phyloP scores from a whole-genome alignment of 352 stramenopile species.

The Globisporangium ultimum region DNA sequence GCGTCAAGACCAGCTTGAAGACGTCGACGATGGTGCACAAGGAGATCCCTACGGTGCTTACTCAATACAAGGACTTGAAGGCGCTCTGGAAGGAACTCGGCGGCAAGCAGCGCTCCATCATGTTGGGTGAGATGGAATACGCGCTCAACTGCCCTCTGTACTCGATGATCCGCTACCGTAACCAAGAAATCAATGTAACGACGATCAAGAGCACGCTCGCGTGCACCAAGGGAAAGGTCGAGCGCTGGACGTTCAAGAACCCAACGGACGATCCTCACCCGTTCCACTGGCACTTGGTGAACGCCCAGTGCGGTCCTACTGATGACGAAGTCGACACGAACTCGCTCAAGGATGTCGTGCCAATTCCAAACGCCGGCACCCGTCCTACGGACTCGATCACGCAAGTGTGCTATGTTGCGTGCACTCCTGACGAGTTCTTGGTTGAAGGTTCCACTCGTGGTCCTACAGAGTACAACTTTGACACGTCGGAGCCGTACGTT shows the following conservation, averaged over 20 bases:
- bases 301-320: slow-evolving; percentile 59
- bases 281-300: slow-evolving; percentile 78
- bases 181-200: slow-evolving; percentile 50
- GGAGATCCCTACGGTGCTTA: slow-evolving; percentile 33
- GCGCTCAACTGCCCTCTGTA: slow-evolving; percentile 31
- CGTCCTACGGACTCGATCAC: slow-evolving; percentile 38
- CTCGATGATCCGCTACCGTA: slow-evolving; percentile 46
- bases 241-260: slow-evolving; percentile 81
- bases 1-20: slow-evolving; percentile 32
- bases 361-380: slow-evolving; percentile 57
- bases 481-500: slow-evolving; percentile 69
- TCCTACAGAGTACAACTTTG: slow-evolving; percentile 60
- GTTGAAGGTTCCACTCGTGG: slow-evolving; percentile 44
- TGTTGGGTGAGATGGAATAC: slow-evolving; percentile 57
- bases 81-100: slow-evolving; percentile 39
- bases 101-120: slow-evolving; percentile 49
- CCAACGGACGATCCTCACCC: slow-evolving; percentile 70
- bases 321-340: slow-evolving; percentile 73
- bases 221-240: slow-evolving; percentile 69
- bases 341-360: slow-evolving; percentile 65
- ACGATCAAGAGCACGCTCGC: slow-evolving; percentile 42
- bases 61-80: slow-evolving; percentile 52
- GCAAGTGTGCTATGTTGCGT: slow-evolving; percentile 75
- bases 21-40: slow-evolving; percentile 30
- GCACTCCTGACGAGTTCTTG: slow-evolving; percentile 66